Conservation (phyloP, 768 basidiomycete genomes). For the Filobasidium wieringae region DNA sequence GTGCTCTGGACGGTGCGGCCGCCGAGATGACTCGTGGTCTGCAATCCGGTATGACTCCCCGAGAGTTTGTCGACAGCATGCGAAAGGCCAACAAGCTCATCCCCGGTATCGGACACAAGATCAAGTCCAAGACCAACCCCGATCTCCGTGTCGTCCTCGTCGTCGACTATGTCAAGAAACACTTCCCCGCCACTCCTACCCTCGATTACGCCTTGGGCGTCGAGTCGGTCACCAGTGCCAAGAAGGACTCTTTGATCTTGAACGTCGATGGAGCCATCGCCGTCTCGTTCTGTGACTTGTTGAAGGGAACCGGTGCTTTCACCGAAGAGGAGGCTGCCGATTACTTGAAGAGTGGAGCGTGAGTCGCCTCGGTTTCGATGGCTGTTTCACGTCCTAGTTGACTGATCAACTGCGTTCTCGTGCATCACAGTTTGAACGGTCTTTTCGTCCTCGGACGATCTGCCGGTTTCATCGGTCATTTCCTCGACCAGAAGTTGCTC, state of each 20-base stretch:
- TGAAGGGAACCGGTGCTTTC: conserved; percentile 86
- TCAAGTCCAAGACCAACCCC: conserved; percentile 57
- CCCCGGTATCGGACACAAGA: conserved; percentile 98
- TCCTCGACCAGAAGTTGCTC: conserved; percentile 91
- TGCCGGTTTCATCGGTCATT: conserved; percentile 95
- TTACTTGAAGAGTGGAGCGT: conserved; percentile 62
- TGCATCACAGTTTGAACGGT: conserved; percentile 65
- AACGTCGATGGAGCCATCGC: conserved; percentile 89
- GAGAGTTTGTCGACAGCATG: conserved; percentile 91
- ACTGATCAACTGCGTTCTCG: conserved; percentile 3
- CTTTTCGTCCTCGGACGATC: conserved; percentile 94
- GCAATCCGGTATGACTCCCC: conserved; percentile 84
- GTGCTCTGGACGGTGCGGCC: conserved; percentile 95
- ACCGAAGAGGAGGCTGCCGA: conserved; percentile 90
- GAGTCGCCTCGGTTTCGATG: conserved; percentile 21
- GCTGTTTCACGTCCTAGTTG: too few relatives aligned
- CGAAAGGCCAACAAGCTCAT: conserved; percentile 92
- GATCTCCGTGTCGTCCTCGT: conserved; percentile 43
- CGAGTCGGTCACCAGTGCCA: conserved; percentile 91
- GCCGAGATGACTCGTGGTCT: conserved; percentile 86
- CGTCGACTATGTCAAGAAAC: conserved; percentile 86
- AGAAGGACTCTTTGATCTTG: conserved; percentile 96
- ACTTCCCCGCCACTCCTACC: conserved; percentile 89
- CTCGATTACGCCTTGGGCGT: conserved; percentile 92
- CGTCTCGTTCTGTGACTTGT: conserved; percentile 89